A percentile compares a stretch with the other conserved stretches of the same genome.
phyloP scores from a whole-genome alignment of 1,284 basidiomycete genomes.

The Cryptococcus hybrid region DNA sequence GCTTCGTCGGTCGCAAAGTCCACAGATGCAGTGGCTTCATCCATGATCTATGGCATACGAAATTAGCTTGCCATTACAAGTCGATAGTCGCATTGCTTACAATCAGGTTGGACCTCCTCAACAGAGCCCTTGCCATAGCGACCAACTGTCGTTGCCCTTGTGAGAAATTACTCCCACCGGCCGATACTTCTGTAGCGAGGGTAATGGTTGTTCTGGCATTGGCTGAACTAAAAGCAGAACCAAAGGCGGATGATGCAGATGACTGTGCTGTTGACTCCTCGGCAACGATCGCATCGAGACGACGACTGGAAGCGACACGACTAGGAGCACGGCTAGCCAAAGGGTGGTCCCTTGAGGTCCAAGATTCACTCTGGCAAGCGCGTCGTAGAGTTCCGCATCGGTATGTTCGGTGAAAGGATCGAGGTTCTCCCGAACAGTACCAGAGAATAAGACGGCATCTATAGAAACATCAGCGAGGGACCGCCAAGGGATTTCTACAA shows the following conservation, averaged over 20 bases:
- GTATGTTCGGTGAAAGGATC: constrained; percentile 84
- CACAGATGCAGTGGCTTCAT: constrained; percentile 79
- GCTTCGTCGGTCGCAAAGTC: constrained; percentile 66
- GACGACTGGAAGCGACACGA: constrained; percentile 18
- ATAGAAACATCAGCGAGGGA: not conserved
- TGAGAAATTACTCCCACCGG: constrained; percentile 78
- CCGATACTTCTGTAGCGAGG: constrained; percentile 69
- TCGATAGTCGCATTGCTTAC: constrained; percentile 19
- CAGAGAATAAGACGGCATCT: constrained; percentile 80
- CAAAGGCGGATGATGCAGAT: constrained; percentile 2
- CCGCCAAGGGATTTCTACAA: not conserved
- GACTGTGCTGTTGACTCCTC: constrained; percentile 7
- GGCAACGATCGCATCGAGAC: constrained; percentile 19
- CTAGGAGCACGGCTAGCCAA: constrained; percentile 16
- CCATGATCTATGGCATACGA: constrained; percentile 56
- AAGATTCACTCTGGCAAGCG: constrained; percentile 47
- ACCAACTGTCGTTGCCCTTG: constrained; percentile 81
- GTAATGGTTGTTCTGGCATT: constrained; percentile 59
- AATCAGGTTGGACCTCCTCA: constrained; percentile 71
- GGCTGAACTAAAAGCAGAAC: constrained; percentile 6
- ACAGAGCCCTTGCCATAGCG: constrained; percentile 64
- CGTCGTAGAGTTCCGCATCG: constrained; percentile 67
- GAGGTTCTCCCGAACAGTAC: constrained; percentile 78
- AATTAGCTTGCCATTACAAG: not conserved
- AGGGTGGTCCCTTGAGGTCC: constrained; percentile 18